These are phyloP conservation scores for Ceratocystis harringtonii DNA, from an alignment of 2,329 filamentous ascomycete genomes.

Conservation along the genomic window DNA sequence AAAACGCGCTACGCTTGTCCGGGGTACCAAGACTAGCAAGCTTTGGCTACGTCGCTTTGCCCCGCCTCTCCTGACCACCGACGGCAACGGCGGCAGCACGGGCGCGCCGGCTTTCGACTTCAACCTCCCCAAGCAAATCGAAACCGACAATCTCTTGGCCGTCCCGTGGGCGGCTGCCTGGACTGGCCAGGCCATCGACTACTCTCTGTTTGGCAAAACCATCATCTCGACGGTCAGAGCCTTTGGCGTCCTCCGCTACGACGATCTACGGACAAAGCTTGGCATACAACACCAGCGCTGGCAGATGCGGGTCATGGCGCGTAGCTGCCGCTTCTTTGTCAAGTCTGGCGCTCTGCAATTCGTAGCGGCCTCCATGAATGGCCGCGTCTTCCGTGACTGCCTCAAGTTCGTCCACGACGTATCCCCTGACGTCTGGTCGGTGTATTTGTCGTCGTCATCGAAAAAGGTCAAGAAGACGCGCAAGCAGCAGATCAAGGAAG, in stretches of 20 bases:
- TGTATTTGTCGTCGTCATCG: conserved; percentile 27
- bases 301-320: conserved; percentile 46
- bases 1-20: conserved; percentile 43
- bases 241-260: conserved; percentile 43
- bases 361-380: conserved; percentile 39
- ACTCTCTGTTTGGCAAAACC: conserved; percentile 40
- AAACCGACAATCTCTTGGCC: conserved; percentile 34
- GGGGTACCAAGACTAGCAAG: conserved; percentile 47
- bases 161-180: conserved; percentile 42
- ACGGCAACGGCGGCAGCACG: conserved; percentile 7
- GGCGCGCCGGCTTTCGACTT: conserved; percentile 19
- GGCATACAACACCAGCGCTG: conserved; percentile 39
- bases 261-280: conserved; percentile 43
- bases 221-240: conserved; percentile 42
- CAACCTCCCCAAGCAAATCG: conserved; percentile 15
- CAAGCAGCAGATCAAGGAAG: conserved; percentile 16
- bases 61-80: conserved; percentile 28
- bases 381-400: conserved; percentile 45
- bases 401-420: conserved; percentile 43
- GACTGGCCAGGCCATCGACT: conserved; percentile 44
- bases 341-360: conserved; percentile 41
- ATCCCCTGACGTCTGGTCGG: conserved; percentile 40
- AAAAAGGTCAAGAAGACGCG: conserved; percentile 17
- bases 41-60: conserved; percentile 44
- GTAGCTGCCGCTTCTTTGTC: conserved; percentile 43